Base-by-base conservation (phyloP, 2,329 filamentous ascomycete genomes). In the Claviceps capensis region DNA sequence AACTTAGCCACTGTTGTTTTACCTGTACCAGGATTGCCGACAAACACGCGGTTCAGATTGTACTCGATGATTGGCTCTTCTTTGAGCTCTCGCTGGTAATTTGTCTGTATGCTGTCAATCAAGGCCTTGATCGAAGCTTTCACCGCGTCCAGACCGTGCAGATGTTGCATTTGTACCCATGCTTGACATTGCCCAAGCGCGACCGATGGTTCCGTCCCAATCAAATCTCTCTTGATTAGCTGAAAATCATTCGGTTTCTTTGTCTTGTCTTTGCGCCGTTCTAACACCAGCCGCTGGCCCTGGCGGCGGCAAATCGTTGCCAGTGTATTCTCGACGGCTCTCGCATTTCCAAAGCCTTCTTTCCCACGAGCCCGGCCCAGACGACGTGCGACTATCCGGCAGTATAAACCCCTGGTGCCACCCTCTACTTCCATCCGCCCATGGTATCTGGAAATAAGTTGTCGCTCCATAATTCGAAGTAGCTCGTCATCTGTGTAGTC, bases 1-100 rank as follows among this genome's bases (percentile, higher is more conserved):
- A 88, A 65, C 61, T 85, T 87, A 0, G 83, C 86, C 0, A 90
- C 81, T 0, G 83, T 82, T 0, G 86, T 89, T 59, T 89, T 90
- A 0, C 86, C 85, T 0, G 86, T 90, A 0, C 86, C 86, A 0
- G 86, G 86, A 1, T 73, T 77, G 0, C 86, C 86, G 0, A 88
- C 61, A 52, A 90, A 87, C 1, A 88, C 78, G 7, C 75, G 72
- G 61, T 88, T 89, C 0, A 88, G 0, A 74, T 42, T 79, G 49
- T 79, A 81, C 50, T 82, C 67, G 0, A 88, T 67, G 0, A 73
- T 62, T 0, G 75, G 72, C 60, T 83, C 68, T 57, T 88, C 84
- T 0, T 69, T 58, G 0, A 89, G 65, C 59, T 89, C 86, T 0
- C 83, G 70, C 4, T 74, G 57, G 53, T 86, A 88, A 60, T 89